Percentiles rank a stretch among this genome's conserved stretches.
Conservation (phyloP, 2,329 filamentous ascomycete genomes). For the Phialophora expanda region DNA sequence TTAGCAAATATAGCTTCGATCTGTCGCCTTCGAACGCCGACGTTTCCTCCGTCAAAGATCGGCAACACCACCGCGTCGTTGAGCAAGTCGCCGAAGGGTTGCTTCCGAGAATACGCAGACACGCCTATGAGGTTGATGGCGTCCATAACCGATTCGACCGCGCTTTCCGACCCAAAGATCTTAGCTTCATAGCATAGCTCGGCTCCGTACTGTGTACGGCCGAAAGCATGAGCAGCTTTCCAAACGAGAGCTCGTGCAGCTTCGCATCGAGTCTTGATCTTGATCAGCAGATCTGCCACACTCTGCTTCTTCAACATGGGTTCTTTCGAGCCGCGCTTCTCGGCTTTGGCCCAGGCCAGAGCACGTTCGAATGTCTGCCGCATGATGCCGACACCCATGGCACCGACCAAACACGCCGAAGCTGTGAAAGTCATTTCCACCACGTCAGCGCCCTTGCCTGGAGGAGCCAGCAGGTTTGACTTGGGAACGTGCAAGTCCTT, state of each 20-base stretch:
- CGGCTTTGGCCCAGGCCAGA: conserved; percentile 55
- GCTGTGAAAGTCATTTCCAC: conserved; percentile 53
- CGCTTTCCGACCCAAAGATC: conserved; percentile 57
- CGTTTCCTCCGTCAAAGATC: conserved; percentile 61
- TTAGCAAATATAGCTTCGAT: conserved; percentile 47
- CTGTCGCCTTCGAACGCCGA: conserved; percentile 57
- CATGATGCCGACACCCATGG: conserved; percentile 62
- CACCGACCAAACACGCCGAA: conserved; percentile 58
- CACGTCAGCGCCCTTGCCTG: conserved; percentile 52
- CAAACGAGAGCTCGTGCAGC: conserved; percentile 58
- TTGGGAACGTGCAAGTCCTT: conserved; percentile 55
- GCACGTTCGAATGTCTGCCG: conserved; percentile 60
- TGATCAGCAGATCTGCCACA: conserved; percentile 58
- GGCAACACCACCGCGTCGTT: conserved; percentile 56
- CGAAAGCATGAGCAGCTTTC: conserved; percentile 56
- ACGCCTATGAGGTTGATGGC: conserved; percentile 61
- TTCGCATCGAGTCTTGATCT: conserved; percentile 60
- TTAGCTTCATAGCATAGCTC: conserved; percentile 59
- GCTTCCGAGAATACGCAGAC: conserved; percentile 51
- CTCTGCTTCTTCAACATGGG: conserved; percentile 57
- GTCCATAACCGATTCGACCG: conserved; percentile 56
- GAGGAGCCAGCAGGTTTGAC: conserved; percentile 54
- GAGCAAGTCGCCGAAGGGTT: conserved; percentile 53
- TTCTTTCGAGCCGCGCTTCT: conserved; percentile 54
- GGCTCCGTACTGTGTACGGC: conserved; percentile 50